These are phyloP conservation scores for Xylaria polymorpha DNA, from an alignment of 2,329 filamentous ascomycete species.

Conservation along the genomic window DNA sequence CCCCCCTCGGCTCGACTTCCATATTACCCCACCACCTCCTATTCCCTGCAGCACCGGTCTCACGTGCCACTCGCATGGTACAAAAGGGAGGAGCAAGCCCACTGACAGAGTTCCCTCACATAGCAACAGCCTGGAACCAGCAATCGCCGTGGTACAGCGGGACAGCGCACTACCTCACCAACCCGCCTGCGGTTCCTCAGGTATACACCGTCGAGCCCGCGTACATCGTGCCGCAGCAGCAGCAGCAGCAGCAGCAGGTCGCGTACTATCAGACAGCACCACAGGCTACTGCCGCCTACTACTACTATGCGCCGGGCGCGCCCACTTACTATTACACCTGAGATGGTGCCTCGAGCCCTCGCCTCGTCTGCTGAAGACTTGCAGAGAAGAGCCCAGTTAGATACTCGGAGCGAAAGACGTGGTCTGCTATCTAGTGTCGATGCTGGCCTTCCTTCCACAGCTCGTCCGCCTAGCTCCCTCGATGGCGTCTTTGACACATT, in stretches of 20 bases:
- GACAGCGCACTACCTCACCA: conserved; percentile 31
- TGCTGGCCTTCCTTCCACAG: neutral
- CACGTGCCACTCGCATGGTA: neutral
- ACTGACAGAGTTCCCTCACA: conserved; percentile 5
- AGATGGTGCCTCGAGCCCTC: neutral
- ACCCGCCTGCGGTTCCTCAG: conserved; percentile 23
- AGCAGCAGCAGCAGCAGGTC: conserved; percentile 26
- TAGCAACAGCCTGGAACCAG: conserved; percentile 12
- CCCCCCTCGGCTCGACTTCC: too few species aligned
- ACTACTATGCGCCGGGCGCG: conserved; percentile 15
- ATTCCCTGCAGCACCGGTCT: neutral
- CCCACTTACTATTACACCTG: conserved; percentile 21
- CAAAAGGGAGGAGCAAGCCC: neutral
- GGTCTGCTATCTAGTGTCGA: neutral
- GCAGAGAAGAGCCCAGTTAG: neutral
- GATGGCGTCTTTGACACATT: neutral
- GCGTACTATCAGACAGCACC: conserved; percentile 18
- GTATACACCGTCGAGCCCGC: conserved; percentile 30
- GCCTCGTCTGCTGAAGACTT: neutral
- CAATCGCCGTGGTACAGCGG: conserved; percentile 28
- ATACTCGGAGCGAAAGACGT: neutral
- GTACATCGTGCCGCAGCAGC: conserved; percentile 28
- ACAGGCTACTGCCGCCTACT: neutral
- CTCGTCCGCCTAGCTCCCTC: neutral
- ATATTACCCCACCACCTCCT: neutral